A percentile compares a stretch with the other conserved stretches of the same genome.
These are phyloP conservation scores for Calonectria fujianensis DNA, from an alignment of 2,329 filamentous ascomycete genomes.

Conservation along the genomic window DNA sequence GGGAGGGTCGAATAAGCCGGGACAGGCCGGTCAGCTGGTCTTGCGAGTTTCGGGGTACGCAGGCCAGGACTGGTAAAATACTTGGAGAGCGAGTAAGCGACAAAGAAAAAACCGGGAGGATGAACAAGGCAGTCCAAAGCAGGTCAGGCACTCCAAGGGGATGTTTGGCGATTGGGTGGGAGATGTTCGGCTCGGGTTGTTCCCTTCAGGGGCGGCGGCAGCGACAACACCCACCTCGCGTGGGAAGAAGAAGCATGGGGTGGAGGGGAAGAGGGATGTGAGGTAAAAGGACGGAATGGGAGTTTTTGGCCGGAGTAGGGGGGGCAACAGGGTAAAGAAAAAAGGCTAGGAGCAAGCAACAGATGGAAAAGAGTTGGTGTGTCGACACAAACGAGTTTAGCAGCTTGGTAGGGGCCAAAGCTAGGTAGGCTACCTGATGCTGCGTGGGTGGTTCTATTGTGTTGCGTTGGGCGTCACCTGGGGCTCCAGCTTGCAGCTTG, in stretches of 20 bases:
- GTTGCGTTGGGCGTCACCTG: conserved; percentile 46
- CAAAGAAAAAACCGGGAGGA: conserved; percentile 7
- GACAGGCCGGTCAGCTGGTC: conserved; percentile 38
- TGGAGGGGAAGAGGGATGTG: conserved; percentile 16
- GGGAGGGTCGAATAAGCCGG: conserved; percentile 32
- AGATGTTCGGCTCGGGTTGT: conserved; percentile 39
- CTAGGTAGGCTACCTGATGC: conserved; percentile 35
- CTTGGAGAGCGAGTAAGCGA: conserved; percentile 30
- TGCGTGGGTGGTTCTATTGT: conserved; percentile 35
- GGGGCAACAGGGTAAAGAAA: conserved; percentile 3
- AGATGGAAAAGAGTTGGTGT: conserved; percentile 35
- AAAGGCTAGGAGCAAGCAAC: conserved; percentile 3
- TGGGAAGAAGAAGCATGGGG: conserved; percentile 36
- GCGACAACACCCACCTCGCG: conserved; percentile 36
- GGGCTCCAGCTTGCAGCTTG: conserved; percentile 39
- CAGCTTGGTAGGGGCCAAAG: conserved; percentile 35
- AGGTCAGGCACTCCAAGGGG: conserved; percentile 36
- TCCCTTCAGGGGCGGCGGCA: conserved; percentile 42
- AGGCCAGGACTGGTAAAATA: conserved; percentile 28
- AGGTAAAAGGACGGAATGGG: conserved; percentile 25
- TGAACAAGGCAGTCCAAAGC: conserved; percentile 28
- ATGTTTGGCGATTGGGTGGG: conserved; percentile 50
- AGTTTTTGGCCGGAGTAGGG: conserved; percentile 13
- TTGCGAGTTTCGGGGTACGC: conserved; percentile 39
- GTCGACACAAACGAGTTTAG: conserved; percentile 43